These are phyloP conservation scores for Colletotrichum melonis DNA, from an alignment of 2,329 filamentous ascomycete genomes.

Conservation along the genomic window DNA sequence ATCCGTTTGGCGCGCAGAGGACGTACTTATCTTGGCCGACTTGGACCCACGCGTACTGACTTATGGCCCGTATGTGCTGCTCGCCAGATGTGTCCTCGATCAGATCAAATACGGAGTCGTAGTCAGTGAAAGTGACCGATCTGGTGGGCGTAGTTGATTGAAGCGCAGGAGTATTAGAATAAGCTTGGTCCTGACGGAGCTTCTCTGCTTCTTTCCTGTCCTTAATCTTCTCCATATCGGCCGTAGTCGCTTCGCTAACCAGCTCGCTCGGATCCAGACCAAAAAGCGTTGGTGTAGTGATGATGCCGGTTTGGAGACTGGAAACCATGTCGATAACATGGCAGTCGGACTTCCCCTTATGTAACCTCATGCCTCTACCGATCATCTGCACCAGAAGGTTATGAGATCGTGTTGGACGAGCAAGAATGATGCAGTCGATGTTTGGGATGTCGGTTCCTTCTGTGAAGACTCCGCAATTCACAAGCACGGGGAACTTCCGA, in stretches of 20 bases:
- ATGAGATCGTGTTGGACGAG: conserved; percentile 88
- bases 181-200: conserved; percentile 42
- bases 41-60: conserved; percentile 84
- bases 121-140: conserved; percentile 85
- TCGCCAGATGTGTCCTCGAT: conserved; percentile 86
- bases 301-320: conserved; percentile 83
- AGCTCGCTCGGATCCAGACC: conserved; percentile 88
- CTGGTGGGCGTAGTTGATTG: conserved; percentile 36
- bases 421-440: conserved; percentile 91
- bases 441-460: conserved; percentile 98
- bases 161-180: conserved; percentile 10
- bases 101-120: conserved; percentile 91
- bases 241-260: conserved; percentile 72
- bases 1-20: conserved; percentile 73
- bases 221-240: conserved; percentile 69
- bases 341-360: conserved; percentile 85
- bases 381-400: conserved; percentile 98
- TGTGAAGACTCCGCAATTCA: conserved; percentile 97
- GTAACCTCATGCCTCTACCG: conserved; percentile 87
- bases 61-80: conserved; percentile 80
- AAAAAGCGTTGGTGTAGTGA: conserved; percentile 92
- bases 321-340: conserved; percentile 98
- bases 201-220: conserved; percentile 58
- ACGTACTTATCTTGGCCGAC: conserved; percentile 78
- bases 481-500: conserved; percentile 83